Evolutionary conservation across 2,329 filamentous ascomycete genomes (phyloP), one percentile per base, ranked within the genome.

Genomic region (Fusarium continuum): DNA sequence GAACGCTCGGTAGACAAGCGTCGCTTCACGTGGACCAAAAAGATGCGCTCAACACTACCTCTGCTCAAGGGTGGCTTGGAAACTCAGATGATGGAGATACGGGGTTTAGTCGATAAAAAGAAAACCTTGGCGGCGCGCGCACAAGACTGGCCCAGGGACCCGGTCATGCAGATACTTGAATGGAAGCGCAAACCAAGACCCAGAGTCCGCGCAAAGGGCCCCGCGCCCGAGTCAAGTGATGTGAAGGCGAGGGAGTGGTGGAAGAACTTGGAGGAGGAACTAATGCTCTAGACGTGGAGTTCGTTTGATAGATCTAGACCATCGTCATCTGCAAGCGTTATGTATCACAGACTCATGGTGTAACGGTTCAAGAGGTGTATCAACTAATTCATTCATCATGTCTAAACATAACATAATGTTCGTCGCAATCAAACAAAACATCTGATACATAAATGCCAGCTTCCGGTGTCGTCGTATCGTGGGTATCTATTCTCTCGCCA

Each of bases 221-320:
- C 40, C 19, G 51, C 72, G 17, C 74, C 74, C 3, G 53, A 51
- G 23, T 61, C 63, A 1, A 60, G 48, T 16, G 55, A 56, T 14
- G 64, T 48, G 26, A 35, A 53, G 16, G 59, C 50, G 5, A 56
- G 45, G 8, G 40, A 26, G 19, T 77, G 75, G 74, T 76, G 75
- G 72, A 36, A 57, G 10, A 64, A 32, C 11, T 7, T 77, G 25
- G 71, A 70, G 44, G 51, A 65, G n/a, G 72, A 77, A 32, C 16
- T 77, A 57, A 66, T 72, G 53, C 56, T 62, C 35, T 77, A 73
- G 62, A 16, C 13, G 17, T 13, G 25, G 17, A 8, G 4, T n/a
- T 32, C n/a, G 17, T 10, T 6, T 25, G 14, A 14, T 45, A 44
- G 26, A 55, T 46, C 38, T 58, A 49, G 44, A 53, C 36, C 19